Percentiles rank a stretch among this genome's conserved stretches.
Evolutionary conservation across 305 asterid species (phyloP).

Genomic region (Petunia hybrid): DNA sequence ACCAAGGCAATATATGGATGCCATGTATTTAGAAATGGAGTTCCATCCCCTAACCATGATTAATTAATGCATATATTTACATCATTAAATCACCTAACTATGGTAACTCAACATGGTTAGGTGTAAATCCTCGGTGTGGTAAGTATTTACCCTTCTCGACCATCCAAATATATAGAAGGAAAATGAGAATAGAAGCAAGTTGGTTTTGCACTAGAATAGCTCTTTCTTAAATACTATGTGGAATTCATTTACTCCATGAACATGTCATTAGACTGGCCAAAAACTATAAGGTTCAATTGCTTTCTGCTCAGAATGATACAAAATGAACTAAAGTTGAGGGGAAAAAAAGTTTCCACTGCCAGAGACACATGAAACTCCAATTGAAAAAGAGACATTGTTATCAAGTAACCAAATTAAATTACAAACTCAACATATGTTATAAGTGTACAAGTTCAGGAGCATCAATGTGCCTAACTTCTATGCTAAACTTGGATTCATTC

Average conservation of each 20-base stretch:
- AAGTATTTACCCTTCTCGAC: background rate
- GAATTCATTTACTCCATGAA: background rate
- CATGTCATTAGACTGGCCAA: background rate
- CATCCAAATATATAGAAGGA: background rate
- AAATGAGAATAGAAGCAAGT: background rate
- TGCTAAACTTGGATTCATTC: slow-evolving; percentile 20
- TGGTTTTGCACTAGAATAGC: slow-evolving; percentile 7
- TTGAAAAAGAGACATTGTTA: slow-evolving; percentile 14
- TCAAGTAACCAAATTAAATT: slow-evolving; percentile 2
- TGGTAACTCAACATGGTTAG: too few species aligned
- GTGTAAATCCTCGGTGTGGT: too few species aligned
- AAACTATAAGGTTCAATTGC: background rate
- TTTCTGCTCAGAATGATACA: background rate
- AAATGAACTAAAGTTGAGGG: background rate
- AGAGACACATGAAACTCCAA: background rate
- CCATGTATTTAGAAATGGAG: too few species aligned
- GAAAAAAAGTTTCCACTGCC: background rate
- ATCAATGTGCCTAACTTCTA: slow-evolving; percentile 27
- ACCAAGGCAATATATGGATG: too few species aligned
- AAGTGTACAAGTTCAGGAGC: slow-evolving; percentile 26
- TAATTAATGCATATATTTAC: too few species aligned
- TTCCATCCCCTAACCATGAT: too few species aligned
- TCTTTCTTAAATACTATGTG: too few species aligned
- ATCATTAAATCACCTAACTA: too few species aligned
- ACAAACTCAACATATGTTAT: slow-evolving; percentile 17